Conservation (phyloP, 805 yeast genomes). For the Candida tallmaniae region DNA sequence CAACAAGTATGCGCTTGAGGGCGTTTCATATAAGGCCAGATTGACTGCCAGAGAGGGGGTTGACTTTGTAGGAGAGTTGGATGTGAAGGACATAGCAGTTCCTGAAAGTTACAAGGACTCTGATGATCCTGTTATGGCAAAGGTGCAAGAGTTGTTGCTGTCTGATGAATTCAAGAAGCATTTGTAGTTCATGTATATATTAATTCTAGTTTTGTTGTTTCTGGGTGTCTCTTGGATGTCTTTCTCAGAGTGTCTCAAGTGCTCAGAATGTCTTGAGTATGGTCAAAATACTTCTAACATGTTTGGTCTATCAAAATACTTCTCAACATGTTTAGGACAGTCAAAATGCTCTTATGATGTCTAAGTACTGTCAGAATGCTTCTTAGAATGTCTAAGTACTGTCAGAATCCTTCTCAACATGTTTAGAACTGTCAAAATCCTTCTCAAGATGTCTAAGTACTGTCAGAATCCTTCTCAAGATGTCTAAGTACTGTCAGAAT, state of each 20-base stretch:
- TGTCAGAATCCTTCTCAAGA: no score
- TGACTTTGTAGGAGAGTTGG: slow-evolving; percentile 24
- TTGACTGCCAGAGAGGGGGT: slow-evolving; percentile 38
- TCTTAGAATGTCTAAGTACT: no score
- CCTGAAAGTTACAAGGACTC: slow-evolving; percentile 30
- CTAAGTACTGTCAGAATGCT: no score
- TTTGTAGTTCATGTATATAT: slow-evolving; percentile 17
- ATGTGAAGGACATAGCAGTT: slow-evolving; percentile 19
- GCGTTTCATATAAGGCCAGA: slow-evolving; percentile 78
- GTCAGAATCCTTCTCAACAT: no score
- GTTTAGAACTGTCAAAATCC: no score
- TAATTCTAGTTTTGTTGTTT: background rate
- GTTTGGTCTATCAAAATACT: no score
- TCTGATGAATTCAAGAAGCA: slow-evolving; percentile 68
- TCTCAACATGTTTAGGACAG: no score
- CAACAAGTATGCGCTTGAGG: slow-evolving; percentile 70
- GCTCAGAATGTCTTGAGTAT: no score
- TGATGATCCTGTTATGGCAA: slow-evolving; percentile 51
- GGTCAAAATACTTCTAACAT: no score
- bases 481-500: no score
- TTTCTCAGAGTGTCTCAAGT: background rate
- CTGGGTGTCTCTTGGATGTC: background rate
- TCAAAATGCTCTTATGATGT: no score
- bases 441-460: no score
- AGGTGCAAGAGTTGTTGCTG: slow-evolving; percentile 65